Conservation (phyloP, 495 filamentous ascomycete genomes). For the Thozetella sp. region DNA sequence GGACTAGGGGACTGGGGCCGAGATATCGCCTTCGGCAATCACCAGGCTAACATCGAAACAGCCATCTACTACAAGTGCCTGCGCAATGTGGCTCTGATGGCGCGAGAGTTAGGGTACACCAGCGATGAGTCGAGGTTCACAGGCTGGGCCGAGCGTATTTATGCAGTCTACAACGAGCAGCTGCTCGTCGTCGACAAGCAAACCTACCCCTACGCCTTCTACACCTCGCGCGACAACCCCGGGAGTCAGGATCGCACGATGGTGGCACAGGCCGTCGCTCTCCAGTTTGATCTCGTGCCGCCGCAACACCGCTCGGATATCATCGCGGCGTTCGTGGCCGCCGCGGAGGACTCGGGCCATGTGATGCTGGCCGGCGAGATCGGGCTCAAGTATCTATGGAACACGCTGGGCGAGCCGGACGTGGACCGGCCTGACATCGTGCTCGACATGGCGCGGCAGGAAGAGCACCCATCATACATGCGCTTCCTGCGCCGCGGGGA, state of each 20-base stretch:
- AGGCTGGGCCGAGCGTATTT: neutral
- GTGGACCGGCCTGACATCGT: conserved; percentile 3
- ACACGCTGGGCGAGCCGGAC: neutral
- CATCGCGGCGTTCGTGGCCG: neutral
- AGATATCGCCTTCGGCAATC: neutral
- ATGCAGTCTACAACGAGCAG: neutral
- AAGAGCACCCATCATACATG: conserved; percentile 3
- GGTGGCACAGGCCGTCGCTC: neutral
- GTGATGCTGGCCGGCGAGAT: neutral
- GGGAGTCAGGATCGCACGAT: neutral
- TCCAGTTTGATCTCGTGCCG: neutral
- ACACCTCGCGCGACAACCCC: neutral
- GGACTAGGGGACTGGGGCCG: neutral
- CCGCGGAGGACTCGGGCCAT: neutral
- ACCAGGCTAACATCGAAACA: conserved; percentile 1
- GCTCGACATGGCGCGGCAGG: conserved; percentile 1
- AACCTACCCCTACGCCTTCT: neutral
- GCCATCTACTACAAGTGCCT: conserved; percentile 3
- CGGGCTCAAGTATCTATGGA: neutral
- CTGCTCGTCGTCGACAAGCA: neutral
- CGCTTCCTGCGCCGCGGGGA: neutral
- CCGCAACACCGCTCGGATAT: neutral
- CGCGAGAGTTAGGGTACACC: neutral
- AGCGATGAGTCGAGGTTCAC: neutral
- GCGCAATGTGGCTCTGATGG: neutral